Evolutionary conservation across 805 yeast species (phyloP), one percentile per base, ranked within the genome.

Genomic region (Wickerhamomyces kurtzmanii): DNA sequence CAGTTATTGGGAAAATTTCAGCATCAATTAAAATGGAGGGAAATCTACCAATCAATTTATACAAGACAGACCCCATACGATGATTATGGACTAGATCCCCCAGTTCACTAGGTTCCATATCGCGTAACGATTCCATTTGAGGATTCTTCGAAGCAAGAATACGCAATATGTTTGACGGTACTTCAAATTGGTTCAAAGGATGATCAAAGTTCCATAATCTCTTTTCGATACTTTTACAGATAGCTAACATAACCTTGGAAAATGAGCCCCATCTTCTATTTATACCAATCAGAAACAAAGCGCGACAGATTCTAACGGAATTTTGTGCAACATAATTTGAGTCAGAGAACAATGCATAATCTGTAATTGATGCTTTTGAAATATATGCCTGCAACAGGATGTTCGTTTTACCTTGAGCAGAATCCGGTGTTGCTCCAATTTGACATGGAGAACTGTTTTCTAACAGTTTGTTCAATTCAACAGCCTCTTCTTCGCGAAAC

Each of bases 271-370:
- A 91, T 32, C 93, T 63, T 40, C 98, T 64, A 45, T 84, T 82
- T 20, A 91, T 59, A 20, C 94, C 93, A 36, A 91, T 75, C 36
- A 87, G 57, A 42, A 91, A 86, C 27, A 93, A 60, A 0, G 98
- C 96, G 15, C 97, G 71, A 39, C 94, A 74, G 19, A 91, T 89
- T 61, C 99, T 75, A 1, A 89, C 85, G 4, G 96, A 71, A 45
- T 91, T 91, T 45, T 91, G 98, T 2, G 97, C 96, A 31, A 91
- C 94, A 49, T 91, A 91, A 37, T 84, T 81, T 27, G 83, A 66
- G 52, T 91, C 98, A 0, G 96, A 84, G 3, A 71, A 61, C 33
- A 91, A 59, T 0, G 98, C 80, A 4, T 95, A 75, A 32, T 85
- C 95, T 32, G 67, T 71, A 20, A 87, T 70, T 8, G 51, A 42